A percentile compares a stretch with the other conserved stretches of the same genome.
Evolutionary conservation across 495 filamentous ascomycete genomes (phyloP).

Genomic region (Annulohypoxylon nitens): DNA sequence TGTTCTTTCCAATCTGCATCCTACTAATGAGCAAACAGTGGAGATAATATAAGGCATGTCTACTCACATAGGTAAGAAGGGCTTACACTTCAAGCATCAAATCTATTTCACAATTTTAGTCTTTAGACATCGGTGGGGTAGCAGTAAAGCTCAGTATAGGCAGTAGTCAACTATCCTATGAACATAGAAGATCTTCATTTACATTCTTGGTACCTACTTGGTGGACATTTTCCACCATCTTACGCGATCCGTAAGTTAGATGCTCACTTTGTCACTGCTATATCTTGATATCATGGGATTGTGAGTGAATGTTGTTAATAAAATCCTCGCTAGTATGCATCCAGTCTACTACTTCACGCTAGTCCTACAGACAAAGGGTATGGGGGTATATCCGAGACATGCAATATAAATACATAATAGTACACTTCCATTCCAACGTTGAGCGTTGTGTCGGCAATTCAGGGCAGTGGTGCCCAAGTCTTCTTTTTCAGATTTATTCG

Average conservation of each 20-base stretch:
- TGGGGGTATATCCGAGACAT: conserved; percentile 17
- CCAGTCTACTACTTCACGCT: conserved; percentile 18
- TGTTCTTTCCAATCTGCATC: too few relatives aligned
- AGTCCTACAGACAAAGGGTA: conserved; percentile 6
- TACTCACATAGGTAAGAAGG: too few relatives aligned
- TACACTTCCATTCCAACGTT: conserved; percentile 13
- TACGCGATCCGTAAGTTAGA: too few relatives aligned
- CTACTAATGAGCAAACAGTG: too few relatives aligned
- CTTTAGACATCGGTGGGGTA: neutral
- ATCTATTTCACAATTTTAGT: neutral
- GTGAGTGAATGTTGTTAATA: neutral
- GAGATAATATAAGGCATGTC: too few relatives aligned
- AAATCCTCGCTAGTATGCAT: conserved; percentile 12
- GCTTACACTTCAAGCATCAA: too few relatives aligned
- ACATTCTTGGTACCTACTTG: too few relatives aligned
- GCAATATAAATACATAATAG: conserved; percentile 21
- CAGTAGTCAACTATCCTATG: too few relatives aligned
- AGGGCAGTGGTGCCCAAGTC: conserved; percentile 4
- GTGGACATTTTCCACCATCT: too few relatives aligned
- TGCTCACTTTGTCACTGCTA: too few relatives aligned
- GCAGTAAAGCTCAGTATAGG: too few relatives aligned
- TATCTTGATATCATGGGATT: neutral
- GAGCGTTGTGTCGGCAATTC: neutral
- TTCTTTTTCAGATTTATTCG: neutral
- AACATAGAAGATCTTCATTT: too few relatives aligned